Percentiles rank a stretch among this genome's conserved stretches.
Conservation (phyloP, 176 grass and related monocot genomes). For the Eleusine coracana region DNA sequence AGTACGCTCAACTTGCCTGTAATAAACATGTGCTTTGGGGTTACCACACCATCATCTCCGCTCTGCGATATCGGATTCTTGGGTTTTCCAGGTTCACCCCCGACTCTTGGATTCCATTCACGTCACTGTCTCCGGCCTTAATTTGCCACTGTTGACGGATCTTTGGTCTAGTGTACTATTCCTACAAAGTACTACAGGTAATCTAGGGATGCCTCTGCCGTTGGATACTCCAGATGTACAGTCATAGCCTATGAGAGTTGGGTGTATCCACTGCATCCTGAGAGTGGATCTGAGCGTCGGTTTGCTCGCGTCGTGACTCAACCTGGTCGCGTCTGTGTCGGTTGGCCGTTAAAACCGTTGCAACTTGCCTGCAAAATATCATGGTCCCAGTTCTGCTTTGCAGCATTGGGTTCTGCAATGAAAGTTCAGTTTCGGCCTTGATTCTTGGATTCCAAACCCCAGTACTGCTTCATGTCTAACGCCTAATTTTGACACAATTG, state of each 20-base stretch:
- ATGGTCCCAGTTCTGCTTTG: neutral
- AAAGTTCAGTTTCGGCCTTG: neutral
- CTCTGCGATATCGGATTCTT: conserved; percentile 2
- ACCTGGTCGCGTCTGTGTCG: conserved; percentile 9
- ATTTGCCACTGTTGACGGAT: neutral
- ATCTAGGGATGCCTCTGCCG: no score
- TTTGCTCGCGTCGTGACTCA: conserved; percentile 26
- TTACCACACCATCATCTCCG: neutral
- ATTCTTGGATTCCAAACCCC: neutral
- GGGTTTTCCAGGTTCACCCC: neutral
- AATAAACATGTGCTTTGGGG: neutral
- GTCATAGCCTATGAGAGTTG: no score
- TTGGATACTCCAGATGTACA: no score
- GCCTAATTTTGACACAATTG: neutral
- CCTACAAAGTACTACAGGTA: no score
- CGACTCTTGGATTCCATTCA: neutral
- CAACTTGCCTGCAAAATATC: conserved; percentile 31
- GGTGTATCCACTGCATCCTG: neutral
- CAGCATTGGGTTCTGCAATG: neutral
- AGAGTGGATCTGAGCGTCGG: neutral
- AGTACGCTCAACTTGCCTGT: conserved; percentile 34
- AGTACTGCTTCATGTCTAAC: neutral
- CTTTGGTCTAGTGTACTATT: no score
- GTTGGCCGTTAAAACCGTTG: conserved; percentile 43
- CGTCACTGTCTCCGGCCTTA: neutral